Base-by-base conservation (phyloP, 78 protist species). In the Tieghemostelium lacteum region DNA sequence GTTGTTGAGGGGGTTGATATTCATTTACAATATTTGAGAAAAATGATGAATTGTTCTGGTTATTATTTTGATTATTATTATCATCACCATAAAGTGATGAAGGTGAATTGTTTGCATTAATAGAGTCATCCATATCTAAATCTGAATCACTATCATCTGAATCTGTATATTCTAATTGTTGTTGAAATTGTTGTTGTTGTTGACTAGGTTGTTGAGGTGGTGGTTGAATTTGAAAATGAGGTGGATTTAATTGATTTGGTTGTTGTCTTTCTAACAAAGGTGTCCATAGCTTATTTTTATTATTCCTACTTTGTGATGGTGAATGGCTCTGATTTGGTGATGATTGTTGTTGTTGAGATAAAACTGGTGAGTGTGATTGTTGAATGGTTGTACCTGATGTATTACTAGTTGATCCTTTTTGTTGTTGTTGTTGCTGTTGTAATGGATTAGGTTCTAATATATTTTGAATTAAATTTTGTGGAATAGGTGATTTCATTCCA, bases 261-360 rank as follows among this genome's bases (percentile, higher is more conserved):
- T 74, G 20, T 37, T 42, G 33, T 64, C 73, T 42, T 40, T 76
- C 88, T 20, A 78, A 66, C 8, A 78, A 14, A 17, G 88, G 88
- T 34, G 88, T 78, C 88, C 88, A 78, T 28, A 78, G 17, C 39
- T 78, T 78, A 24, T 14, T 52, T 42, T 40, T 64, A 16, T 19
- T 24, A 50, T 29, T 49, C 24, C 49, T 31, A 20, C 12, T 70
- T 70, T 20, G n/a, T 29, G 76, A 26, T 66, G 74, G 73, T 54
- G 65, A 22, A 17, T 49, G 63, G 8, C 2, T 63, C 52, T 77
- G 87, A n/a, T 50, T 66, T 39, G 73, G n/a, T 42, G 42, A 2
- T 33, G 20, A 33, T 66, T 3, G 14, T 12, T 7, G 3, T 61
- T 31, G 14, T 61, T 61, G 67, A 61, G 3, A 26, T 61, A 26